Evolutionary conservation across 495 filamentous ascomycete species (phyloP), one percentile per base, ranked within the genome.

Genomic region (Cercophora scortea): DNA sequence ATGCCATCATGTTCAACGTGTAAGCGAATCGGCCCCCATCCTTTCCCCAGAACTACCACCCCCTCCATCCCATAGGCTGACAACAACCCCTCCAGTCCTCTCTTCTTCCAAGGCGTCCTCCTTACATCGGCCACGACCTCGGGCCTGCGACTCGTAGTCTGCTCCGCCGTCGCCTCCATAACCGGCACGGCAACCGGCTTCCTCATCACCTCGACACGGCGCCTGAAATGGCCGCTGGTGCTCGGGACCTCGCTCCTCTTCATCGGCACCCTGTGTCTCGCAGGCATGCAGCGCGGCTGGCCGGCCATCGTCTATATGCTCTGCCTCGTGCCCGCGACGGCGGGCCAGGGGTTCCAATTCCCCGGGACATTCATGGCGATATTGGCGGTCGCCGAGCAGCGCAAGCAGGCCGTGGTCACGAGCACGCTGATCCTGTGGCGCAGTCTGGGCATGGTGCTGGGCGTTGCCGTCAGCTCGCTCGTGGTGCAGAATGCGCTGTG

Each of bases 101-200:
- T 92, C 17, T 92, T 83, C 71, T 92, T 90, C 69, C 86, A 90
- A 65, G 86, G 83, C 32, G 86, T 90, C 44, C 83, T 87, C 56
- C 77, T 89, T 40, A 81, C 85, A 11, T 78, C 72, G 17, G 83
- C 88, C 19, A 87, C 87, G 8, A 73, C 73, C 15, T 89, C 88
- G 1, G 88, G 88, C 10, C 75, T 89, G 4, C 77, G 84, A 41
- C 81, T 92, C 43, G 70, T 88, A 9, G 69, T 80, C 39, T 79
- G 82, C 32, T 80, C 81, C 1, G 53, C 80, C 11, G 77, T 79
- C 0, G 67, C 80, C 38, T 86, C 85, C 10, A 45, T 68, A 1
- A 74, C 78, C 6, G 85, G 84, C 33, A 78, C 86, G 1, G 67
- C 77, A 0, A 82, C 82, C 6, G 87, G 88, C 2, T 81, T 89